Percentiles rank a stretch among this genome's conserved stretches.
These are phyloP conservation scores for Podospora bellae-mahoneyi DNA, from an alignment of 495 filamentous ascomycete genomes.

Conservation along the genomic window DNA sequence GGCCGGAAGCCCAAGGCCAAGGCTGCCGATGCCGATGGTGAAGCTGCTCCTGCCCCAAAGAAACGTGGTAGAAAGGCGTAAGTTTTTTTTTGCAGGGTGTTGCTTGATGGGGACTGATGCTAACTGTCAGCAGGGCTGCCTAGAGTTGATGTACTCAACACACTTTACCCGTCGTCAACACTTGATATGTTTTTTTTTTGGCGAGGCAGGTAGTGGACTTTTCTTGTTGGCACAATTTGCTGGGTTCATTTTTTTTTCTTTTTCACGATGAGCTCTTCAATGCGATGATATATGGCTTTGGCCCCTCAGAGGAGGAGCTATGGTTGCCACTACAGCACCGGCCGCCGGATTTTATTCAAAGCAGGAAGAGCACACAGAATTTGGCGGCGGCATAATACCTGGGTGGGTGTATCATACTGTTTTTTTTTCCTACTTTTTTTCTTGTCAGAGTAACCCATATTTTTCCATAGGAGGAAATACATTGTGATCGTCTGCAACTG, in stretches of 20 bases:
- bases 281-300: background rate
- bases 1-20: slow-evolving; percentile 23
- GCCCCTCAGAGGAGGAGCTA: background rate
- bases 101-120: background rate
- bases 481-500: no score
- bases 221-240: background rate
- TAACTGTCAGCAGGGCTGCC: background rate
- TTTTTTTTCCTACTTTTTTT: no score
- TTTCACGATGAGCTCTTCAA: background rate
- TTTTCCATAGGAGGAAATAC: no score
- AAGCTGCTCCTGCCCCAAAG: slow-evolving; percentile 14
- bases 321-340: background rate
- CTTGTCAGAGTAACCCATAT: no score
- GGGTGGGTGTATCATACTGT: no score
- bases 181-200: background rate
- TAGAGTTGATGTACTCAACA: background rate
- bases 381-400: no score
- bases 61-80: slow-evolving; percentile 24
- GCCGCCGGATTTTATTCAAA: no score
- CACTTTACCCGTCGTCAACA: background rate
- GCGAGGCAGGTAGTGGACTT: background rate
- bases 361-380: no score
- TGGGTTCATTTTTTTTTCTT: background rate
- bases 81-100: background rate
- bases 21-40: slow-evolving; percentile 22